Percentiles rank a stretch among this genome's conserved stretches.
These are phyloP conservation scores for Coemansia sp. DNA, from an alignment of 192 early-diverging fungal genomes.

Conservation along the genomic window DNA sequence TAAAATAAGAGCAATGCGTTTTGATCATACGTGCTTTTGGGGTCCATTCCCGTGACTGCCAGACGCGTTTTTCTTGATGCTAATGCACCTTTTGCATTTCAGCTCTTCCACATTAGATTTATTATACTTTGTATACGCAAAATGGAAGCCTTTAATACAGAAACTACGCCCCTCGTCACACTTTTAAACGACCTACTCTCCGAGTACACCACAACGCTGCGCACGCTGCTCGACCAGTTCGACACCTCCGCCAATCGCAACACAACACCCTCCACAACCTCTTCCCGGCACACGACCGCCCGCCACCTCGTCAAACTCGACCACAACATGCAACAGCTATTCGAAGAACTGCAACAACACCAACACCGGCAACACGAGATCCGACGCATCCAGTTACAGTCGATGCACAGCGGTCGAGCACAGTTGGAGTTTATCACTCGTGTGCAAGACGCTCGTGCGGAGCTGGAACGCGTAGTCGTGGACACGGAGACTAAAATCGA, in stretches of 20 bases:
- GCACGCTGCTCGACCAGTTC: constrained; percentile 31
- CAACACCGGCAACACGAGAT: constrained; percentile 47
- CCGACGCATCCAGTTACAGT: constrained; percentile 26
- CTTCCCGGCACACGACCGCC: constrained; percentile 5
- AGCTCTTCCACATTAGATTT: neutral
- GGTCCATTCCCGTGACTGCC: no score
- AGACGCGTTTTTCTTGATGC: neutral
- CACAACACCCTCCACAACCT: constrained; percentile 10
- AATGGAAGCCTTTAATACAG: constrained; percentile 31
- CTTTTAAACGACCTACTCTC: constrained; percentile 29
- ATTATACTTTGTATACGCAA: neutral
- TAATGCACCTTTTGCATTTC: neutral
- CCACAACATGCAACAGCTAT: constrained; percentile 30
- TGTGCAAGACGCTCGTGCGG: constrained; percentile 37
- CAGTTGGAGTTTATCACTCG: constrained; percentile 37
- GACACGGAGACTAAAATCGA: constrained; percentile 28
- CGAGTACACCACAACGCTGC: constrained; percentile 37
- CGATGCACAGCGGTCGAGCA: constrained; percentile 36
- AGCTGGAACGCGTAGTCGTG: constrained; percentile 25
- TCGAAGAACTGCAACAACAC: constrained; percentile 33
- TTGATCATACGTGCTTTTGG: neutral
- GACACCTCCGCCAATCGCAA: constrained; percentile 44
- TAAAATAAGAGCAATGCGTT: neutral
- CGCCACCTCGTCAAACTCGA: constrained; percentile 26
- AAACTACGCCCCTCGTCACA: constrained; percentile 40